Evolutionary conservation across 148 eudicot species (phyloP), one percentile per base, ranked within the genome.

Genomic region (Rhododendron mucronatum): DNA sequence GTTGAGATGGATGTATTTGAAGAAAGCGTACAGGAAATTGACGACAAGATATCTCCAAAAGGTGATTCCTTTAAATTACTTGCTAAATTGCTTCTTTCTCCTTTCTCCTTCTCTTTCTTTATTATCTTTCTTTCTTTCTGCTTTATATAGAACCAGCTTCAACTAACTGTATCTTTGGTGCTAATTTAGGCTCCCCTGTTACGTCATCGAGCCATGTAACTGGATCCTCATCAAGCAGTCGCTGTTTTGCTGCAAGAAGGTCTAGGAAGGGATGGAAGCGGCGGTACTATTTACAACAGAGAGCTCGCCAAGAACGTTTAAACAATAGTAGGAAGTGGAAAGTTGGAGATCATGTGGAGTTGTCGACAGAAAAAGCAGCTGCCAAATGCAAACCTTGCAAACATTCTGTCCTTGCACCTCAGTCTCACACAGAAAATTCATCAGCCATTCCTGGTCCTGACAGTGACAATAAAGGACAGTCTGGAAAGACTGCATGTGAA

Each of bases 1-100:
- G 93, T 92, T 69, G 99, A 95, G 91, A 96, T 96, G 99, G 99
- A 96, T 91, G 94, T 96, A 65, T 83, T 90, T 82, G 98, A 96
- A 90, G 88, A 90, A 81, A 84, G 87, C 33, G 48, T 87, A 47
- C 87, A 90, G 84, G 93, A 92, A 33, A 87, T 84, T 84, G 87
- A 84, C 88, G 89, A 85, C 81, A 89, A 85, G 41, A 67, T 84
- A 86, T 87, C 94, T 82, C 86, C 84, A 78, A 88, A 89, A 81
- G 90, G 94, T 92, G 84, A 85, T 90, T 39, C 59, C 84, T 77
- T 16, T 39, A 44, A 13, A 30, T 51, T 71, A 14, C 76, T 71
- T 69, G 75, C 18, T 69, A 69, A 44, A 9, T 81, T 57, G n/a
- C 55, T 45, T 28, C 74, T 23, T 39, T 23, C n/a, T 37, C 76